Base-by-base conservation (phyloP, 1,139 yeast genomes). In the Lodderomyces parapsilosis region DNA sequence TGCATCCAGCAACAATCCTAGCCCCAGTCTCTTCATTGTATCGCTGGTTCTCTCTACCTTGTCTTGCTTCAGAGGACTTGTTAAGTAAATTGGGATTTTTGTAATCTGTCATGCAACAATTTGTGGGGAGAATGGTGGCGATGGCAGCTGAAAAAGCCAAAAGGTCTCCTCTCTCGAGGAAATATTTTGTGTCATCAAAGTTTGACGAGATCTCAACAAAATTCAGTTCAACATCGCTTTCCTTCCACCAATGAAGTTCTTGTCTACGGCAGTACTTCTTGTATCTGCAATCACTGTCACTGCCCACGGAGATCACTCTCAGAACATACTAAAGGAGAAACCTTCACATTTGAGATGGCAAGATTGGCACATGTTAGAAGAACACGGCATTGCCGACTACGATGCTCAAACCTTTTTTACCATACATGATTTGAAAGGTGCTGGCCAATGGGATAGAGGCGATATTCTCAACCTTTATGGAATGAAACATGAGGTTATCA, bases 401-500 rank as follows among this genome's bases (percentile, higher is more conserved):
- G 95, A 87, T 49, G 76, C 94, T 0, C 80, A 76, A 38, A 73
- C 86, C n/a, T 89, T 93, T 56, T 93, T 93, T 74, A 76, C 75
- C 36, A 58, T 90, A 30, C 99, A 93, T 62, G 96, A 89, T 62
- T 65, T 82, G 13, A 68, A 76, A 42, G 68, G 68, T 47, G 72
- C 70, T 36, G 81, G 83, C 0, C 63, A 61, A 28, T 69, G 86
- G 67, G 83, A 81, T 51, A 63, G 68, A 6, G 62, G 65, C 14
- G 98, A 93, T 59, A 86, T 93, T 36, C 63, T 91, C 47, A 78
- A 85, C 52, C 69, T 90, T 49, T 93, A 91, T 60, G 99, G 99
- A 1, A 63, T 91, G 44, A 69, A 76, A 39, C 76, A 93, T 53
- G 83, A 81, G 14, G 78, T 76, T 46, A 80, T 85, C 18, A 86